Evolutionary conservation across 208 protist species (phyloP), one percentile per base, ranked within the genome.

Genomic region (Trypanosoma rangeli): DNA sequence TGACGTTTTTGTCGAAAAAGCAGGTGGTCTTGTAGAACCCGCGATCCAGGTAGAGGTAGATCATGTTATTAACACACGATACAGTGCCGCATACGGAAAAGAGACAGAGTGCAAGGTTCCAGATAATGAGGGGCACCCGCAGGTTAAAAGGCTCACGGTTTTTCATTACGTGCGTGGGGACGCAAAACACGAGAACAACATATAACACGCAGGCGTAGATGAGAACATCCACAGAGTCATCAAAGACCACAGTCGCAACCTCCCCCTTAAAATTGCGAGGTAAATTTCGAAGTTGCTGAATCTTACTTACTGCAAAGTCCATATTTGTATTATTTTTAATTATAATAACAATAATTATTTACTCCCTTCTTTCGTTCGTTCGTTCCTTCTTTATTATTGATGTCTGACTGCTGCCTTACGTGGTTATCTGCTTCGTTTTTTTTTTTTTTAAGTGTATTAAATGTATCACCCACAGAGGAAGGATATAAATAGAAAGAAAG

Each of bases 61-160:
- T 69, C 66, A 89, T 63, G 44, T 71, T 70, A 22, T 76, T 75
- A 31, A 90, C 31, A 46, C 71, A 86, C 67, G 81, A 76, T 24
- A 83, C 67, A 15, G 80, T 76, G 39, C 89, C 91, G 15, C 76
- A 24, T 13, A 85, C 64, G 22, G 90, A 96, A 79, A 94, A 96
- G 61, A 85, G 42, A 33, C 85, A 74, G 24, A 97, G 77, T 0
- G 74, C 52, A 54, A 93, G 56, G 59, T 97, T 97, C 92, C 94
- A 96, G 15, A 86, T 0, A 33, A 70, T 76, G 64, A 88, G 85
- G 8, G 82, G 67, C 0, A 55, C 22, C 1, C 77, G 65, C 12
- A 94, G 68, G 57, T 85, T 61, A 55, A 85, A 87, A 22, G 92
- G 70, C 39, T 69, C 52, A 37, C 89, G 79, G 56, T 83, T 55